Evolutionary conservation across 2,329 filamentous ascomycete species (phyloP), one percentile per base, ranked within the genome.

Genomic region (Botrytis porri): DNA sequence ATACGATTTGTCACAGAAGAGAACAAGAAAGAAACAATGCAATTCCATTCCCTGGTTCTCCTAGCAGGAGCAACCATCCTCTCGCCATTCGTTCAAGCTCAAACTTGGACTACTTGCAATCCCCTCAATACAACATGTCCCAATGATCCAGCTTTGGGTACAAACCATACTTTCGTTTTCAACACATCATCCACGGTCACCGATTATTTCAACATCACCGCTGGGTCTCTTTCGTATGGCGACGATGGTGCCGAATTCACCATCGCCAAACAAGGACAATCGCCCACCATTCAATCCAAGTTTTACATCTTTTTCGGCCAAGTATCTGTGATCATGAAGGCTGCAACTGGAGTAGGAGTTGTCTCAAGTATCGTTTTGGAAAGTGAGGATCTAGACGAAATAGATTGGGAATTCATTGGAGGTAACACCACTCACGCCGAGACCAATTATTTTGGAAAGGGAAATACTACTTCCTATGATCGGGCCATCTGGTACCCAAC

Each of bases 241-340:
- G 80, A 85, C 63, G 83, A 84, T n/a, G 93, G 92, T 54, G 92
- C 92, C 62, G 84, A 87, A 72, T 95, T 97, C 83, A 91, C 87
- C 69, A 90, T 97, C 82, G 84, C 82, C 72, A 86, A 90, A 80
- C 86, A 89, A 76, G 89, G 90, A 75, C 89, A 97, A 78, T 92
- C 93, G 0, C 93, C 94, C 1, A 97, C 93, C 1, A 88, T 97
- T 75, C 88, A 90, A 76, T 90, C 92, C 64, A 89, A 90, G 78
- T 95, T 94, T 81, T 96, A 94, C 84, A 92, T 97, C 82, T 94
- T 97, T 85, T 95, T 92, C 77, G 94, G 94, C 71, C 89, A 90
- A 74, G 90, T 93, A 72, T 93, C 96, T 82, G 87, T 95, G 73
- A 86, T 88, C 77, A 88, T 97, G 85, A 93, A 93, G 84, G 92